These are phyloP conservation scores for Dorcoceras hygrometricum DNA, from an alignment of 257 asterid genomes.

Conservation along the genomic window DNA sequence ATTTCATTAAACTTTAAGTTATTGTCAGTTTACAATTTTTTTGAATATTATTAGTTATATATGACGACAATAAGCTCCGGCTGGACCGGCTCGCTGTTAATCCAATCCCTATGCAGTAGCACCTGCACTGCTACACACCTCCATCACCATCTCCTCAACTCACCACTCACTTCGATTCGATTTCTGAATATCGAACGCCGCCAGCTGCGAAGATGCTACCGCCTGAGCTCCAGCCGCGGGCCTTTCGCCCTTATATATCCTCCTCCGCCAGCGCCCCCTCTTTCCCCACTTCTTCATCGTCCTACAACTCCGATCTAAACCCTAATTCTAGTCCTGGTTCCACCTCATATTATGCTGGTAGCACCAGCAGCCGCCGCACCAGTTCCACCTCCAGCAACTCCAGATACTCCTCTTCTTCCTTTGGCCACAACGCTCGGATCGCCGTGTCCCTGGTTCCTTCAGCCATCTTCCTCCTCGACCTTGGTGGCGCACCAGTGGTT, in stretches of 20 bases:
- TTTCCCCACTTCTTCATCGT: conserved; percentile 53
- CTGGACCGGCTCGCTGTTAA: too few relatives aligned
- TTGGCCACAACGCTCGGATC: conserved; percentile 73
- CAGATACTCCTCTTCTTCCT: conserved; percentile 61
- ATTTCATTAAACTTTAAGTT: too few relatives aligned
- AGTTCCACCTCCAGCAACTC: conserved; percentile 52
- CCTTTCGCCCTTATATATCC: conserved; percentile 78
- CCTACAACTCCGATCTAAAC: conserved; percentile 51
- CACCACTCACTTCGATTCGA: conserved; percentile 35
- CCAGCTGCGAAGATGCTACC: conserved; percentile 66
- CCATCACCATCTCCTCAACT: background rate
- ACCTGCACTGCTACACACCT: too few relatives aligned
- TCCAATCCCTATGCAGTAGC: background rate
- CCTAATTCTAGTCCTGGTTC: conserved; percentile 59
- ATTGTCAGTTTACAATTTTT: too few relatives aligned
- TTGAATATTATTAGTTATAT: too few relatives aligned
- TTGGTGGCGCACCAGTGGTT: conserved; percentile 94
- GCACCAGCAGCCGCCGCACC: conserved; percentile 30
- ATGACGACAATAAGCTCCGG: too few relatives aligned
- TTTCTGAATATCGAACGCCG: conserved; percentile 30
- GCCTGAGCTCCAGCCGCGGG: conserved; percentile 93
- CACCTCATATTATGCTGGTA: conserved; percentile 32
- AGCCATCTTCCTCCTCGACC: conserved; percentile 87
- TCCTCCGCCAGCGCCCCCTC: conserved; percentile 74
- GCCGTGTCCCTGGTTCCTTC: conserved; percentile 82